Conservation (phyloP, 352 stramenopile genomes). For the Phytophthora rubi region DNA sequence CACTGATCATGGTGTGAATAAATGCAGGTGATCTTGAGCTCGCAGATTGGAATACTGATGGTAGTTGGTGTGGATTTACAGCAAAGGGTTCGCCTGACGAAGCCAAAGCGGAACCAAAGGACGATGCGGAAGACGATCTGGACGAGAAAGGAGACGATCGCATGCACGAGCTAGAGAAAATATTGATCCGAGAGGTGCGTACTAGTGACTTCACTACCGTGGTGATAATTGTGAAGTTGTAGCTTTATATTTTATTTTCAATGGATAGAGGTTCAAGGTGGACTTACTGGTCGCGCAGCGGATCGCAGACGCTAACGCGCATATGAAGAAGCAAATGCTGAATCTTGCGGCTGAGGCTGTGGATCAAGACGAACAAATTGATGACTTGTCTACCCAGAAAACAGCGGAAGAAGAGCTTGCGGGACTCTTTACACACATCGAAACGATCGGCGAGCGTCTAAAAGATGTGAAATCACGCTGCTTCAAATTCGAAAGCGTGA, state of each 20-base stretch:
- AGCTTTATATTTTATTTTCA: not conserved
- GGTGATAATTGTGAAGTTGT: not conserved
- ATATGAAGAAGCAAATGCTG: conserved; percentile 73
- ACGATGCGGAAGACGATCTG: conserved; percentile 3
- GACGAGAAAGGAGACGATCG: conserved; percentile 22
- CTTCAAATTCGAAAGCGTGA: conserved; percentile 72
- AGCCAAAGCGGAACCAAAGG: conserved; percentile 26
- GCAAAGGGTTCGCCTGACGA: conserved; percentile 14
- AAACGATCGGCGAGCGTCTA: conserved; percentile 55
- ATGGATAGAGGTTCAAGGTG: conserved; percentile 67
- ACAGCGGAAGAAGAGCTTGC: conserved; percentile 57
- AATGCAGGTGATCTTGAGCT: not conserved
- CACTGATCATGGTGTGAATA: conserved; percentile 16
- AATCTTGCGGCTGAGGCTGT: conserved; percentile 53
- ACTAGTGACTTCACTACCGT: not conserved
- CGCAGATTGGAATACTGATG: not conserved
- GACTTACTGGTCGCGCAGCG: conserved; percentile 78
- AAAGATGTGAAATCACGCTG: conserved; percentile 71
- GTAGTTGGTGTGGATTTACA: not conserved
- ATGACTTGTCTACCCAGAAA: conserved; percentile 29
- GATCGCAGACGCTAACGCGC: conserved; percentile 61
- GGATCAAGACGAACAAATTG: conserved; percentile 35
- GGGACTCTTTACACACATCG: conserved; percentile 51
- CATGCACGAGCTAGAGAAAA: conserved; percentile 61
- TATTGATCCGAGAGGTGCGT: conserved; percentile 66